phyloP scores from a whole-genome alignment of 2,329 filamentous ascomycete genomes.

The Penicillium brevicompactum region DNA sequence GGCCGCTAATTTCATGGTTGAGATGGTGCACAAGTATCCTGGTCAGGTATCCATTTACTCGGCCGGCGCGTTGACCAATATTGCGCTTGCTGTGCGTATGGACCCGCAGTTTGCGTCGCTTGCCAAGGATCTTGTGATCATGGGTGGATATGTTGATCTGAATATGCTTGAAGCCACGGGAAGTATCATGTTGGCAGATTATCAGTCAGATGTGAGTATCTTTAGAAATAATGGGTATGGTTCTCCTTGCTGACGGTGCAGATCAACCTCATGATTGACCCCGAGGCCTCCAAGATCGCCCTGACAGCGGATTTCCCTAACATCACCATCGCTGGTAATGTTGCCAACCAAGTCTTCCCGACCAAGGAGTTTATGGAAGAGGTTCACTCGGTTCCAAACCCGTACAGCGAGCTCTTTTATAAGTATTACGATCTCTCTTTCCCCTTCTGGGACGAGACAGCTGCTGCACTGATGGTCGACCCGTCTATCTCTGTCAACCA shows the following conservation, averaged over 20 bases:
- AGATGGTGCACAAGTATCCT: constrained; percentile 52
- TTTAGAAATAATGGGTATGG: constrained; percentile 1
- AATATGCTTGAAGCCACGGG: constrained; percentile 38
- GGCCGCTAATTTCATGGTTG: constrained; percentile 52
- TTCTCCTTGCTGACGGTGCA: constrained; percentile 20
- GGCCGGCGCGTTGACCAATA: constrained; percentile 52
- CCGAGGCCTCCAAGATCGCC: constrained; percentile 53
- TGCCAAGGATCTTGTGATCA: constrained; percentile 52
- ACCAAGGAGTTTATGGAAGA: constrained; percentile 43
- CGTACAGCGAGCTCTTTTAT: constrained; percentile 43
- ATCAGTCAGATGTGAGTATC: constrained; percentile 30
- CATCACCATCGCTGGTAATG: constrained; percentile 50
- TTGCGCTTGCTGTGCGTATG: constrained; percentile 51
- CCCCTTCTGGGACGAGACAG: constrained; percentile 53
- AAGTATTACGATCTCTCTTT: constrained; percentile 43
- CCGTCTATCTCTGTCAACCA: constrained; percentile 41
- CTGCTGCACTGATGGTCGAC: constrained; percentile 43
- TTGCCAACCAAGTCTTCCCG: constrained; percentile 51
- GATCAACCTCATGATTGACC: constrained; percentile 56
- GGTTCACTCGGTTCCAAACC: constrained; percentile 38
- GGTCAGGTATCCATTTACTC: constrained; percentile 54
- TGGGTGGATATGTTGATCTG: constrained; percentile 54
- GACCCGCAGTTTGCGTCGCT: constrained; percentile 51
- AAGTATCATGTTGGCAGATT: constrained; percentile 26
- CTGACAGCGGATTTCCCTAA: constrained; percentile 51